These are phyloP conservation scores for Trametes elegans DNA, from an alignment of 768 basidiomycete species.

Conservation along the genomic window DNA sequence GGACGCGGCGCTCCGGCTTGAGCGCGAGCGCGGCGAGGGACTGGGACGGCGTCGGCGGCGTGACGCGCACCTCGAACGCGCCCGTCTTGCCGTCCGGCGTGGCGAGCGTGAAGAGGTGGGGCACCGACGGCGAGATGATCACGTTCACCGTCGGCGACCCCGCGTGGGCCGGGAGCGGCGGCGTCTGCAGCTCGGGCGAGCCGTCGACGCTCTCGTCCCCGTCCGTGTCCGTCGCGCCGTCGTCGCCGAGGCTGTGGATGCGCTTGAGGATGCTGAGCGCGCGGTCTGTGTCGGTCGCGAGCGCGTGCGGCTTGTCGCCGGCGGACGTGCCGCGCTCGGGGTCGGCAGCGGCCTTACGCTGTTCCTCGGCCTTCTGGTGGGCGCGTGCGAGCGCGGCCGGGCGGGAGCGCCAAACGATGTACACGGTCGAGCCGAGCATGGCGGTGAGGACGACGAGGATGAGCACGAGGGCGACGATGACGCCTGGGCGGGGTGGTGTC, in stretches of 20 bases:
- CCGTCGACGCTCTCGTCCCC: not conserved
- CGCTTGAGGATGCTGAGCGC: constrained; percentile 7
- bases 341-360: not conserved
- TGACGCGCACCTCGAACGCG: constrained; percentile 21
- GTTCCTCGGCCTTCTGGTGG: not conserved
- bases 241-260: not conserved
- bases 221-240: not conserved
- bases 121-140: constrained; percentile 16
- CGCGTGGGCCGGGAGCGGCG: not conserved
- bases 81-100: constrained; percentile 6
- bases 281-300: not conserved
- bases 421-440: constrained; percentile 15
- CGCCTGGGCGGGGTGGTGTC: not conserved
- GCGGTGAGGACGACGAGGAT: constrained; percentile 9
- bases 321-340: constrained; percentile 4
- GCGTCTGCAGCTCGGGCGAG: constrained; percentile 3
- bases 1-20: constrained; percentile 2
- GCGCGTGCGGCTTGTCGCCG: not conserved
- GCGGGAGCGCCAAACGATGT: constrained; percentile 19
- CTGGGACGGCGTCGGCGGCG: constrained; percentile 19
- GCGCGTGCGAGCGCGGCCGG: constrained; percentile 4
- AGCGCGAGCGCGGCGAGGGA: constrained; percentile 3
- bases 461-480: constrained; percentile 14
- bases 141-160: constrained; percentile 11
- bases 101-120: constrained; percentile 17